These are phyloP conservation scores for Diaporthe australafricana DNA, from an alignment of 2,329 filamentous ascomycete species.

Conservation along the genomic window DNA sequence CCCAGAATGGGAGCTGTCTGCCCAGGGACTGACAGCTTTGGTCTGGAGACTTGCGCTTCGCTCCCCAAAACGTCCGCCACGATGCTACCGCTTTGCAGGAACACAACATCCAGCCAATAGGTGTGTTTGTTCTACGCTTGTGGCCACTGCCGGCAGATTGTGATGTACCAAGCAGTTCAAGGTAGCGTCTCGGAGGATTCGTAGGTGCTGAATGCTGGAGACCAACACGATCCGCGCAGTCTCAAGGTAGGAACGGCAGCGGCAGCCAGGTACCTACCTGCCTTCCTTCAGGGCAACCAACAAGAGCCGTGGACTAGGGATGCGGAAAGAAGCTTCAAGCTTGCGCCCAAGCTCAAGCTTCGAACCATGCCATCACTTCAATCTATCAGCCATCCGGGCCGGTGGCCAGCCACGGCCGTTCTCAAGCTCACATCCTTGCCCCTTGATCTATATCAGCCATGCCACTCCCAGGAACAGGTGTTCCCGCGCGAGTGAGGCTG, in stretches of 20 bases:
- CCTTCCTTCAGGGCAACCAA: too few relatives aligned
- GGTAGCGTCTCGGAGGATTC: background rate
- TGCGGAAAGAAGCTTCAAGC: conserved; percentile 18
- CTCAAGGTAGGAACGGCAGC: background rate
- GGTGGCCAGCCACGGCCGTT: conserved; percentile 3
- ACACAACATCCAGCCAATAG: background rate
- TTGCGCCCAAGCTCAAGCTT: conserved; percentile 27
- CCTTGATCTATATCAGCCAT: background rate
- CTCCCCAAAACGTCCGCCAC: background rate
- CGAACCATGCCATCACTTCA: conserved; percentile 14
- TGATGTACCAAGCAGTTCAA: background rate
- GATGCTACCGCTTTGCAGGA: background rate
- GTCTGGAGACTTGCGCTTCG: background rate
- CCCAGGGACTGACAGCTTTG: conserved; percentile 21
- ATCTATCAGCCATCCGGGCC: conserved; percentile 11
- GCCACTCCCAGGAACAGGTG: conserved; percentile 11
- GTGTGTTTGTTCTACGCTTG: background rate
- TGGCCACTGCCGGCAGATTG: background rate
- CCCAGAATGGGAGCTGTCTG: conserved; percentile 20
- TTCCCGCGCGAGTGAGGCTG: background rate
- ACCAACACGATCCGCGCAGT: background rate
- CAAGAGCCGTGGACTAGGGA: background rate
- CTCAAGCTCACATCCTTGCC: conserved; percentile 31
- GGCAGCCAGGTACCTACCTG: background rate
- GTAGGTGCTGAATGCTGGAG: background rate